Base-by-base conservation (phyloP, 208 protist genomes). In the Leishmania tarentolae region DNA sequence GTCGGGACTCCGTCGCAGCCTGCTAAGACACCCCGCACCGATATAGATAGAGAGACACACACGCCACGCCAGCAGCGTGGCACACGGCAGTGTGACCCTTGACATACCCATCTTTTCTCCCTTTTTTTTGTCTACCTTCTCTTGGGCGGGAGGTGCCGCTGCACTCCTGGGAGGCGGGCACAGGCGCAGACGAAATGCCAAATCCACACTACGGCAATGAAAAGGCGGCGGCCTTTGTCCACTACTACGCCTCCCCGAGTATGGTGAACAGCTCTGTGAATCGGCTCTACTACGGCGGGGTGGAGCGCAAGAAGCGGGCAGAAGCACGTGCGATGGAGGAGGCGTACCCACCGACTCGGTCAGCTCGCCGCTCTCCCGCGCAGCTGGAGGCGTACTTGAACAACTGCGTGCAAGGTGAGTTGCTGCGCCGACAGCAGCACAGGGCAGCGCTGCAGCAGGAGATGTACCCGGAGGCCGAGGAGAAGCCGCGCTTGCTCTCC, bases 181-280 rank as follows among this genome's bases (percentile, higher is more conserved):
- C 44, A 53, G 37, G 21, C 31, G 40, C 21, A 7, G 24, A 35
- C 8, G 50, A 24, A n/a, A 95, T 95, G 93, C 91, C 92, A 2
- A 92, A 93, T 70, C 91, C 93, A n/a, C 90, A 93, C 74, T 42
- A 50, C n/a, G 86, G 86, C 31, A 94, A 94, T 66, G 88, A 92
- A 79, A 82, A 89, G 79, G 93, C 92, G 4, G 93, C 93, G 35
- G 81, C 81, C 42, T 95, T 84, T 65, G 87, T 97, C 7, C 86
- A 94, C 53, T 95, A 95, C 84, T 97, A 92, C 82, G 93, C 91
- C 52, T 95, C 92, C 21, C 68, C 79, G 4, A 83, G 83, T 21
- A 97, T 97, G 93, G 81, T 92, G 71, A 74, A 83, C 61, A 87
- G 90, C 78, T 91, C 93, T n/a, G 92, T 95, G 31, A 77, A 91